Evolutionary conservation across 352 stramenopile species (phyloP).

Genomic region (Phytophthora fragariaefolia): DNA sequence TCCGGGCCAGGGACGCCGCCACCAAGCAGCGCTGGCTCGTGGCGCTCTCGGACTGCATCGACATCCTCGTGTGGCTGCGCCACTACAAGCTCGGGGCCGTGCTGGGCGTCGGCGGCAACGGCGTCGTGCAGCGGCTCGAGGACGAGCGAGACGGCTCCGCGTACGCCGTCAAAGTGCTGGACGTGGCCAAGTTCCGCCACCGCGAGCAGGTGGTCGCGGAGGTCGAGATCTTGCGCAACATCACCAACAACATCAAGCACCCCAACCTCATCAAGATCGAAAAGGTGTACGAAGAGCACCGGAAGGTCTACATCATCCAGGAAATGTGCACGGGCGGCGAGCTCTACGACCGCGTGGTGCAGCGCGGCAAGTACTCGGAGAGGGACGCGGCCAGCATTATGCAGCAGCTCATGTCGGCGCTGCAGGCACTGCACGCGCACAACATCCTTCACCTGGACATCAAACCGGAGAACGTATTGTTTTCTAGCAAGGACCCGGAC

Average conservation of each 20-base stretch:
- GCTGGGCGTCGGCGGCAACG: conserved; percentile 77
- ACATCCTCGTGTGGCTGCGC: conserved; percentile 78
- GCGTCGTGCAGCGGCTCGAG: conserved; percentile 69
- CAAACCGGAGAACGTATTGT: conserved; percentile 85
- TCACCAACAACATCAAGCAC: conserved; percentile 84
- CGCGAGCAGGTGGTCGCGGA: conserved; percentile 71
- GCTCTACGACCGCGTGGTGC: conserved; percentile 78
- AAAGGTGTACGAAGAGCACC: conserved; percentile 85
- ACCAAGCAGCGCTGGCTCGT: conserved; percentile 72
- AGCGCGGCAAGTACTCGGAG: conserved; percentile 73
- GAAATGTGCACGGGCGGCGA: conserved; percentile 77
- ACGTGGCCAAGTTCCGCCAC: conserved; percentile 81
- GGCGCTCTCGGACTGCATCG: conserved; percentile 75
- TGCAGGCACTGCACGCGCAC: conserved; percentile 72
- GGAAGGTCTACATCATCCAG: conserved; percentile 84
- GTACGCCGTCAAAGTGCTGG: conserved; percentile 82
- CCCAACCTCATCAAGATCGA: conserved; percentile 81
- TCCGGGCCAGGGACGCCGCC: conserved; percentile 52
- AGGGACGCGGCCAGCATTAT: conserved; percentile 69
- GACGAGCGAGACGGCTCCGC: conserved; percentile 59
- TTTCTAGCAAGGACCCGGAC: conserved; percentile 49
- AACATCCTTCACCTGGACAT: conserved; percentile 85
- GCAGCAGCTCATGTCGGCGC: conserved; percentile 64
- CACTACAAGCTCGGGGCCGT: conserved; percentile 74
- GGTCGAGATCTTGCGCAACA: conserved; percentile 82